These are phyloP conservation scores for Elaeis oleifera DNA, from an alignment of 202 grass and related monocot species.

Conservation along the genomic window DNA sequence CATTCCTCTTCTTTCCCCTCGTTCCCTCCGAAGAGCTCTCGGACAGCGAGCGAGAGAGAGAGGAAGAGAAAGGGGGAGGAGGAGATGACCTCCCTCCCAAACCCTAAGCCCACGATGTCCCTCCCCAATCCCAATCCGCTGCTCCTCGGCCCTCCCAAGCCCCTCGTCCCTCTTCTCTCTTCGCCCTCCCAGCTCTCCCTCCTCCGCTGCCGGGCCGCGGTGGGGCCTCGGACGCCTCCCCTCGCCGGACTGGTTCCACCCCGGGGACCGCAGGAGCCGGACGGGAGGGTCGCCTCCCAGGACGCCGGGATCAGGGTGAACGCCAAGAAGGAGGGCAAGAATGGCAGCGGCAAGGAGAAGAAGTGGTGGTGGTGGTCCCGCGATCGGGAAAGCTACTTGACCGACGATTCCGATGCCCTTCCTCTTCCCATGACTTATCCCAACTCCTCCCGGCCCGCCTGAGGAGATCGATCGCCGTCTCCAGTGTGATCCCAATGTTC, in stretches of 20 bases:
- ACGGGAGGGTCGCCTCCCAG: slow-evolving; percentile 42
- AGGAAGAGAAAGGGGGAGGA: not conserved
- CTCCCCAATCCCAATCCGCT: slow-evolving; percentile 20
- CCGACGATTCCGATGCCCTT: slow-evolving; percentile 61
- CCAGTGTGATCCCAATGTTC: slow-evolving; percentile 49
- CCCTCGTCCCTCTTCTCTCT: slow-evolving; percentile 30
- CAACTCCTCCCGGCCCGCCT: slow-evolving; percentile 3
- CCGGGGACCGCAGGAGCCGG: slow-evolving; percentile 5
- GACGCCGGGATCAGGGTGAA: slow-evolving; percentile 66
- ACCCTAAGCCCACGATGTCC: slow-evolving; percentile 33
- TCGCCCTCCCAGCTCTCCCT: slow-evolving; percentile 32
- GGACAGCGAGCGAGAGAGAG: no score
- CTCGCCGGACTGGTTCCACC: slow-evolving; percentile 62
- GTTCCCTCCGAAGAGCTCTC: not conserved
- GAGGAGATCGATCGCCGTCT: slow-evolving; percentile 35
- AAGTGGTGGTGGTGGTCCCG: slow-evolving; percentile 87
- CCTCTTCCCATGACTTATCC: slow-evolving; percentile 77
- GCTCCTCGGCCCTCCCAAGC: slow-evolving; percentile 30
- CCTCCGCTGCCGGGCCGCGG: slow-evolving; percentile 13
- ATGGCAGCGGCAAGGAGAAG: slow-evolving; percentile 35
- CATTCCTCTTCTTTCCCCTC: not conserved
- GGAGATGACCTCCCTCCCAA: slow-evolving; percentile 36
- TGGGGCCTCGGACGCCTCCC: slow-evolving; percentile 44
- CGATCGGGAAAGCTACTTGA: slow-evolving; percentile 86
- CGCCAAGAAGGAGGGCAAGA: slow-evolving; percentile 49